Evolutionary conservation across 768 basidiomycete species (phyloP), one percentile per base, ranked within the genome.

Genomic region (Tylopilus sp.): DNA sequence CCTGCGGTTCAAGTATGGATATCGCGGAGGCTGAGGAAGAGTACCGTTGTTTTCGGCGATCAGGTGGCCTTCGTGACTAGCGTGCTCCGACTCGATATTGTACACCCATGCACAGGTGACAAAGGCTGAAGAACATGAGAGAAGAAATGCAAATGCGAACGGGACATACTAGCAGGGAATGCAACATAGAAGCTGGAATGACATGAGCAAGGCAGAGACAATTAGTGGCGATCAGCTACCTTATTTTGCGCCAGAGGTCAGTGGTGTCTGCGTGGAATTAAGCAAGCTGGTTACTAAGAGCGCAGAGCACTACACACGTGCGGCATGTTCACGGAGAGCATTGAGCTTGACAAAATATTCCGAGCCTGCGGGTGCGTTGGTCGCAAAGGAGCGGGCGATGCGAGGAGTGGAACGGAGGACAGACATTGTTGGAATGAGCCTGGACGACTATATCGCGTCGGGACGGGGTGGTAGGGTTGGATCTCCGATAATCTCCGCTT

Each of bases 181-280:
- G 87, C 90, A 54, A 83, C 83, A 58, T 79, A 92, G 74, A 77
- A 80, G 70, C 91, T 91, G 56, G 6, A 44, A 5, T 23, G 17
- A 43, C 41, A 48, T 58, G 40, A 59, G 53, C 35, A 25, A 51
- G 46, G 41, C 11, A 39, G 31, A 25, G 46, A 2, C 12, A 21
- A 35, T 23, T 42, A 3, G 25, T 23, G 15, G 31, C 23, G 23
- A 35, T n/a, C 6, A 65, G 79, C 44, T 64, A 86, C 89, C 87
- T 88, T 68, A 93, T 88, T 75, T 85, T 91, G 64, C 88, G 83
- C 91, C 91, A 93, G 57, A 93, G 80, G 49, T 85, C 77, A 45
- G 86, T 73, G 25, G 89, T 86, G 52, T 83, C 91, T 93, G 61
- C 39, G 35, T 23, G 17, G 17, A 26, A 38, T 15, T 61, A 55